These are phyloP conservation scores for Tetradesmus obliquus DNA, from an alignment of 139 green algal genomes.

Conservation along the genomic window DNA sequence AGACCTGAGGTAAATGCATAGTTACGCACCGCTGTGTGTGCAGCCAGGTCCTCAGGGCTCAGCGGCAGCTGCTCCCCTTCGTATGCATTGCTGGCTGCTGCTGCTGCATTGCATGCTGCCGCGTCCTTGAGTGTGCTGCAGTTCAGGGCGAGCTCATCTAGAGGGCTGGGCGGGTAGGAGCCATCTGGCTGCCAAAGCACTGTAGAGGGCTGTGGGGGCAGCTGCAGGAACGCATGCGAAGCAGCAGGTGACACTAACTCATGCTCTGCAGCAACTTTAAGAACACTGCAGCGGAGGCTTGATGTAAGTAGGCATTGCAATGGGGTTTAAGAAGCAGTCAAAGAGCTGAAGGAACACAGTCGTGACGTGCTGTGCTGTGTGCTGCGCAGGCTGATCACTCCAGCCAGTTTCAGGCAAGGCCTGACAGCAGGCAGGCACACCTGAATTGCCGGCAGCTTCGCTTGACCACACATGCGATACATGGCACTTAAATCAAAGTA, in stretches of 20 bases:
- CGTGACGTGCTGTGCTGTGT: background rate
- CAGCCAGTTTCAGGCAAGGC: background rate
- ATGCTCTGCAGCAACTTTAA: background rate
- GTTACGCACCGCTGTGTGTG: background rate
- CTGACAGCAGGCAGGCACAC: background rate
- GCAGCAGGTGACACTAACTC: background rate
- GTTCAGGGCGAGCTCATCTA: slow-evolving; percentile 7
- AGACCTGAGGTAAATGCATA: background rate
- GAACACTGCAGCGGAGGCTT: too few relatives aligned
- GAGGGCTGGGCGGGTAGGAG: background rate
- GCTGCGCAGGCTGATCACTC: background rate
- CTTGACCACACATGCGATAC: background rate
- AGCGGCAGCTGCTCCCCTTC: background rate
- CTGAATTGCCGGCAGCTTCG: background rate
- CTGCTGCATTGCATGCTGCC: background rate
- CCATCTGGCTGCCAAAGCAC: background rate
- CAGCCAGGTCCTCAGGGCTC: background rate
- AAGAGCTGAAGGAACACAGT: background rate
- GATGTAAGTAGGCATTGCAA: background rate
- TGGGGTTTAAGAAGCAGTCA: background rate
- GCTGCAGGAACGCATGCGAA: background rate
- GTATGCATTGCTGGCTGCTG: slow-evolving; percentile 26
- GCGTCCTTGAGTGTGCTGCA: slow-evolving; percentile 13
- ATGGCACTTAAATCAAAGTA: background rate
- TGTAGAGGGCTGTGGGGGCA: background rate